A percentile compares a stretch with the other conserved stretches of the same genome.
Conservation (phyloP, 345 rosid species). For the Pistacia integerrima region DNA sequence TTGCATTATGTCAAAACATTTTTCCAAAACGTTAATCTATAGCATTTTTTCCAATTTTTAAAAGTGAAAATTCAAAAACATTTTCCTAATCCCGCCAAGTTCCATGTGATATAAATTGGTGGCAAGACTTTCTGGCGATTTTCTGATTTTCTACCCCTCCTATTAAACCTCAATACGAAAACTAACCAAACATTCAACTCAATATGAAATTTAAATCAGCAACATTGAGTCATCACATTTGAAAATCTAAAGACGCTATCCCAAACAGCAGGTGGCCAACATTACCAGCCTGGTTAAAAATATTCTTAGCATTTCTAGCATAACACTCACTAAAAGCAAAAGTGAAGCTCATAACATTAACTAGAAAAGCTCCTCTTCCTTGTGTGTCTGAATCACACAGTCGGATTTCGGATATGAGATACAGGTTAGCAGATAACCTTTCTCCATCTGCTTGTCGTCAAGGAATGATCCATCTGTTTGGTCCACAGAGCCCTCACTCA, state of each 20-base stretch:
- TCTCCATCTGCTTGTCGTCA: slow-evolving; percentile 49
- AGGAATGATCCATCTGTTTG: slow-evolving; percentile 63
- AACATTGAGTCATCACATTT: background rate
- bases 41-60: too few relatives aligned
- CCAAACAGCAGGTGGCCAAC: background rate
- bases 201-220: background rate
- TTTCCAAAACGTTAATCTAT: too few relatives aligned
- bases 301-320: background rate
- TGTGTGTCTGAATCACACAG: slow-evolving; percentile 59
- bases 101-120: too few relatives aligned
- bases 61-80: too few relatives aligned
- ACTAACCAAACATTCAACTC: background rate
- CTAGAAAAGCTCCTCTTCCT: slow-evolving; percentile 47
- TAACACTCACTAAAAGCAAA: background rate
- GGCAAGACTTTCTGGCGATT: too few relatives aligned
- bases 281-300: background rate
- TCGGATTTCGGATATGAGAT: slow-evolving; percentile 52
- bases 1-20: too few relatives aligned
- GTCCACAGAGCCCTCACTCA: slow-evolving; percentile 50
- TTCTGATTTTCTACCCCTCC: too few relatives aligned
- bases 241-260: background rate
- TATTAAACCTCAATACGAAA: too few relatives aligned
- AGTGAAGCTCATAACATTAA: background rate
- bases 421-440: slow-evolving; percentile 56
- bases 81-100: too few relatives aligned